phyloP scores from a whole-genome alignment of 441 rosid species.

The Capsella rubella region DNA sequence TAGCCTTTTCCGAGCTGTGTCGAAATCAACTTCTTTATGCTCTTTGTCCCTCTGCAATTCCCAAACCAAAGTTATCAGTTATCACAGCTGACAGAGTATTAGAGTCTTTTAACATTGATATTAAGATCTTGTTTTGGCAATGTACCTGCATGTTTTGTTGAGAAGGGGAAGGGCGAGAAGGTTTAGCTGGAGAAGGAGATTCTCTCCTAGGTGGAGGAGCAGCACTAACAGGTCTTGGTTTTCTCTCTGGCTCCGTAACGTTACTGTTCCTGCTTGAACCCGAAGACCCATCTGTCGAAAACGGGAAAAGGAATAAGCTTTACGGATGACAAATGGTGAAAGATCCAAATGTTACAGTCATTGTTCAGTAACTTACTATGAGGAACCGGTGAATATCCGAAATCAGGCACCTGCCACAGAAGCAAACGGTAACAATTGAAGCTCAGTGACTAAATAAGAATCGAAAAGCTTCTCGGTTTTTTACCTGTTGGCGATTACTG shows the following conservation, averaged over 20 bases:
- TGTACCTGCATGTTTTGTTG: constrained; percentile 61
- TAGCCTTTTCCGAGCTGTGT: constrained; percentile 87
- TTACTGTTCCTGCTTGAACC: constrained; percentile 75
- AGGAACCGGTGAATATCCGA: constrained; percentile 46
- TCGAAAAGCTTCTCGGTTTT: not conserved
- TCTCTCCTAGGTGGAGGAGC: constrained; percentile 58
- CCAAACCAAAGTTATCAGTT: constrained; percentile 4
- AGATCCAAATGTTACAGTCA: constrained; percentile 27
- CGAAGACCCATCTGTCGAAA: constrained; percentile 72
- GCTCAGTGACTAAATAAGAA: constrained; percentile 18
- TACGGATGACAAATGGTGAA: constrained; percentile 29
- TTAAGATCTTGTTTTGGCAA: constrained; percentile 10
- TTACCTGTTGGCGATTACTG: constrained; percentile 81
- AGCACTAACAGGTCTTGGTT: constrained; percentile 49
- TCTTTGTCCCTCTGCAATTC: constrained; percentile 73
- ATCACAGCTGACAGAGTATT: not conserved
- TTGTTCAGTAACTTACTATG: constrained; percentile 38
- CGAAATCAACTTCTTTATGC: constrained; percentile 63
- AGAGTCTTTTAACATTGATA: not conserved
- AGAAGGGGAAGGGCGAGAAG: constrained; percentile 57
- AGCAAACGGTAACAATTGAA: not conserved
- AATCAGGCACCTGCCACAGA: constrained; percentile 45
- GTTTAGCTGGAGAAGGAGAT: constrained; percentile 57
- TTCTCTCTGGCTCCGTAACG: constrained; percentile 76
- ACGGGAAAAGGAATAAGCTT: constrained; percentile 26